These are phyloP conservation scores for Coix lacrymajobi DNA, from an alignment of 176 grass and related monocot species.

Conservation along the genomic window DNA sequence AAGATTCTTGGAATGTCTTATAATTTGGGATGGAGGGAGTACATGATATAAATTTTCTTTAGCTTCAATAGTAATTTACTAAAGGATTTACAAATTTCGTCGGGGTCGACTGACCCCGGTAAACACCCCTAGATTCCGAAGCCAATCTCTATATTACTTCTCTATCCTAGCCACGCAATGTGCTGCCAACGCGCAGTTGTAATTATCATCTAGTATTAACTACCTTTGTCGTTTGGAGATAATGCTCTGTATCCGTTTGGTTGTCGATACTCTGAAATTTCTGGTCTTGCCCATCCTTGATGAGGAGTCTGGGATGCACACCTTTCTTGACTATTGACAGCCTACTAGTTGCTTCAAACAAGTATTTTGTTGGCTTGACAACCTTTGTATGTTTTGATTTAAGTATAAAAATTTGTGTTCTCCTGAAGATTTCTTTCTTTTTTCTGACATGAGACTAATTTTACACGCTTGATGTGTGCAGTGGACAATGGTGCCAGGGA, in stretches of 20 bases:
- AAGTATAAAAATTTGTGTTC: background rate
- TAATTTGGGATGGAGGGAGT: too few species aligned
- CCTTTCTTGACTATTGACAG: constrained; percentile 23
- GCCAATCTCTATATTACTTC: background rate
- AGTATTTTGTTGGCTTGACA: background rate
- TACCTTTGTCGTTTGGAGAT: constrained; percentile 34
- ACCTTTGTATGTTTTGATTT: constrained; percentile 13
- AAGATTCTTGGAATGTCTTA: too few species aligned
- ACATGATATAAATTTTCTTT: too few species aligned
- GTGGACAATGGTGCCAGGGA: constrained; percentile 10
- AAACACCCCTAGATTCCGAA: too few species aligned
- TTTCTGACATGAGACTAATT: background rate
- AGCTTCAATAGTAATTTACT: too few species aligned
- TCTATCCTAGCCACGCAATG: constrained; percentile 9
- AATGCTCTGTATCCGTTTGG: constrained; percentile 26
- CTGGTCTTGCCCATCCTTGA: background rate
- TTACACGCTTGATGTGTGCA: constrained; percentile 3
- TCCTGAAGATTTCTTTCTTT: background rate
- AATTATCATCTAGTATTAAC: constrained; percentile 20
- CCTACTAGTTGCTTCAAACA: background rate
- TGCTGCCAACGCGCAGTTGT: background rate
- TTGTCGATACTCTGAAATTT: constrained; percentile 27
- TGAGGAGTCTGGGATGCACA: constrained; percentile 1
- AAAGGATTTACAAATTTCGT: too few species aligned
- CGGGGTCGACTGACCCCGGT: too few species aligned